phyloP scores from a whole-genome alignment of 345 rosid species.

The Eucalyptus leucophloia region DNA sequence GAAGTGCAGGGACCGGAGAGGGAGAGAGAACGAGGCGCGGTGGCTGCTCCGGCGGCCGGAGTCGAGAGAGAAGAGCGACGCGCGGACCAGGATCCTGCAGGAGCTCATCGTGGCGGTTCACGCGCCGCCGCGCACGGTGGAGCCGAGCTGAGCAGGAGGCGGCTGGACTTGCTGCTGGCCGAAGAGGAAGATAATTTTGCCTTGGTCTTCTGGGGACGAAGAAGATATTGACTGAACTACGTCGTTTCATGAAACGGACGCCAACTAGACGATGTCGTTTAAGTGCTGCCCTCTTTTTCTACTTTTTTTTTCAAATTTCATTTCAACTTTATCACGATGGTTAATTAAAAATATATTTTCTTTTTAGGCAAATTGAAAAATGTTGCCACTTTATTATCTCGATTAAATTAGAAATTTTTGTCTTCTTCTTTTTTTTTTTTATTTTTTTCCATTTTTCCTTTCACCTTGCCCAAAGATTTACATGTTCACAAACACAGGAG shows the following conservation, averaged over 20 bases:
- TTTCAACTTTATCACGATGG: background rate
- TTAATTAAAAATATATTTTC: fast-evolving
- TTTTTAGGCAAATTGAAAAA: background rate
- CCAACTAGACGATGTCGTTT: background rate
- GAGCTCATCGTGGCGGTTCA: conserved; percentile 20
- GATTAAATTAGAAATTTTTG: background rate
- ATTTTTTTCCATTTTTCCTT: background rate
- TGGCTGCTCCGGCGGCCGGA: conserved; percentile 4
- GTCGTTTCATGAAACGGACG: background rate
- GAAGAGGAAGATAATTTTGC: background rate
- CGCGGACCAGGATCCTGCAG: conserved; percentile 36
- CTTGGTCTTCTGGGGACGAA: background rate
- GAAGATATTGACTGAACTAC: background rate
- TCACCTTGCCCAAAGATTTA: background rate
- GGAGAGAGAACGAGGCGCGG: background rate
- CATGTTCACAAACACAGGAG: fast-evolving
- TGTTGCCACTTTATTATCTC: background rate
- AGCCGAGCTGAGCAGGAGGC: background rate
- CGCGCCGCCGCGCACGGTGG: background rate
- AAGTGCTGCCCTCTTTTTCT: background rate
- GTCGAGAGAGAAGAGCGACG: conserved; percentile 15
- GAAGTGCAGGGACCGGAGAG: conserved; percentile 7
- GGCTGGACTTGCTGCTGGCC: background rate
- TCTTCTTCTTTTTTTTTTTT: background rate
- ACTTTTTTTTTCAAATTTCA: no score